These are phyloP conservation scores for Dimocarpus longan DNA, from an alignment of 345 rosid species.

Conservation along the genomic window DNA sequence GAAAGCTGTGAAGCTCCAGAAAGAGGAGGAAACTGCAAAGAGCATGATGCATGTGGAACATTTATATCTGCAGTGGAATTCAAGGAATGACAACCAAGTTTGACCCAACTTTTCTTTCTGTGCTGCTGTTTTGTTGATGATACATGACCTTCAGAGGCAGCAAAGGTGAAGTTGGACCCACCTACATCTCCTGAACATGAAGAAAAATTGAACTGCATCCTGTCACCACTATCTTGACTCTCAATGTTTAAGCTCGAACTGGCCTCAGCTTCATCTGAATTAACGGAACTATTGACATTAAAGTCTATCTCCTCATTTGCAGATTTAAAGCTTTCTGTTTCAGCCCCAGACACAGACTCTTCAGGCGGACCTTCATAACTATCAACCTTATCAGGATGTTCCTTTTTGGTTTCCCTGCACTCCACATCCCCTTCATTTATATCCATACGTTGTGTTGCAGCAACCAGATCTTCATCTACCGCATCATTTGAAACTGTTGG, in stretches of 20 bases:
- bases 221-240: slow-evolving; percentile 50
- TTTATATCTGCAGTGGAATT: slow-evolving; percentile 38
- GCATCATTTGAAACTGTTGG: slow-evolving; percentile 38
- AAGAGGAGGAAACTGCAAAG: slow-evolving; percentile 47
- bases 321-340: slow-evolving; percentile 88
- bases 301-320: slow-evolving; percentile 80
- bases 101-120: slow-evolving; percentile 52
- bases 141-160: slow-evolving; percentile 60
- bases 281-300: slow-evolving; percentile 43
- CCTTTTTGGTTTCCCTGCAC: slow-evolving; percentile 35
- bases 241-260: slow-evolving; percentile 49
- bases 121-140: slow-evolving; percentile 43
- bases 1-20: slow-evolving; percentile 46
- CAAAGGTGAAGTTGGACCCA: slow-evolving; percentile 72
- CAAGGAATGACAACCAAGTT: slow-evolving; percentile 43
- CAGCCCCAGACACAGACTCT: slow-evolving; percentile 64
- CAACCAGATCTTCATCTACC: slow-evolving; percentile 59
- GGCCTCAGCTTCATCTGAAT: slow-evolving; percentile 67
- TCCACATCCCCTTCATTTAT: slow-evolving; percentile 47
- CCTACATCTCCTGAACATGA: slow-evolving; percentile 39
- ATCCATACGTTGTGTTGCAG: slow-evolving; percentile 65
- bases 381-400: slow-evolving; percentile 36
- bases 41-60: slow-evolving; percentile 44
- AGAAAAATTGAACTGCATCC: slow-evolving; percentile 32
- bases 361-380: slow-evolving; percentile 46